phyloP scores from a whole-genome alignment of 192 early-diverging fungal species.

The Rhizophagus clarus region DNA sequence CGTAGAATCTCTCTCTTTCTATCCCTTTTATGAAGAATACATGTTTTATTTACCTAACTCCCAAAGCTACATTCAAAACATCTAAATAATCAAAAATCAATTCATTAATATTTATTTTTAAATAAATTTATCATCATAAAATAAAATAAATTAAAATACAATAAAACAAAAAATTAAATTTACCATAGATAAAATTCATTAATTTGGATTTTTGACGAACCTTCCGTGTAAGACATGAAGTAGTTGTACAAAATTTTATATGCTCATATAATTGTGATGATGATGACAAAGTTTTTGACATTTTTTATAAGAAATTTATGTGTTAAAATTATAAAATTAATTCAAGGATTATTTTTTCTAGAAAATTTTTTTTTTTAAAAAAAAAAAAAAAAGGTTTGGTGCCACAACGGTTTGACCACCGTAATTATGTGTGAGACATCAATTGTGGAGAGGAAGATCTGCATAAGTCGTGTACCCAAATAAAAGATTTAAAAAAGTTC shows the following conservation, averaged over 20 bases:
- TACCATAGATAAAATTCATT: not conserved
- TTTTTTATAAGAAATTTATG: not conserved
- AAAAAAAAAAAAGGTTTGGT: no score
- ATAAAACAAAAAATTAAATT: not conserved
- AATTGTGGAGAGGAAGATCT: no score
- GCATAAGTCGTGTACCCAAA: no score
- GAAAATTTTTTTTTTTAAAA: no score
- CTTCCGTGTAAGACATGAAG: not conserved
- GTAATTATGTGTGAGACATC: no score
- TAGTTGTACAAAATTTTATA: not conserved
- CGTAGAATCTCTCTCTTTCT: no score
- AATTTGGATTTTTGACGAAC: not conserved
- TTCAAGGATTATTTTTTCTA: no score
- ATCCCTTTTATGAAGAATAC: no score
- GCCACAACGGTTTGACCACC: no score
- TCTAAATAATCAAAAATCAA: not conserved
- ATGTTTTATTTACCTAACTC: not conserved
- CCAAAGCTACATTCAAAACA: not conserved
- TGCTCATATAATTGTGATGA: not conserved
- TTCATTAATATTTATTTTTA: no score
- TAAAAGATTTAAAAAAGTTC: no score
- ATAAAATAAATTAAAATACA: not conserved
- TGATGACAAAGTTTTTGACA: not conserved
- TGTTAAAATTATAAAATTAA: no score
- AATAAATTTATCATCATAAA: not conserved